Percentiles rank a stretch among this genome's conserved stretches.
These are phyloP conservation scores for Hymenoscyphus albidus DNA, from an alignment of 2,329 filamentous ascomycete genomes.

Conservation along the genomic window DNA sequence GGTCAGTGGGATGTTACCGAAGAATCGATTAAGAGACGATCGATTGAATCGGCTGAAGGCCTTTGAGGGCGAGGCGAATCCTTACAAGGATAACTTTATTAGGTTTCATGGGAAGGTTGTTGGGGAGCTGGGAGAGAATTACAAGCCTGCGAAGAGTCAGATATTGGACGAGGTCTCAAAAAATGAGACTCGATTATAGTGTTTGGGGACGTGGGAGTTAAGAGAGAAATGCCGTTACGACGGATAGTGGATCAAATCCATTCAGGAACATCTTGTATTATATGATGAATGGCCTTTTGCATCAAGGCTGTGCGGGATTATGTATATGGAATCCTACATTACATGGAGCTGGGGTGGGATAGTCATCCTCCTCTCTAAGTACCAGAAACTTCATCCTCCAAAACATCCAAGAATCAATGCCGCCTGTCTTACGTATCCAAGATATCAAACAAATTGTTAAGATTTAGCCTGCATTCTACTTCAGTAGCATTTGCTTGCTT, in stretches of 20 bases:
- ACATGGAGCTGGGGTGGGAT: not conserved
- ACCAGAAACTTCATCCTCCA: not conserved
- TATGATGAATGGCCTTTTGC: not conserved
- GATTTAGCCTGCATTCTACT: too few species aligned
- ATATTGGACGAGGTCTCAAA: not conserved
- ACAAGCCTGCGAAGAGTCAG: not conserved
- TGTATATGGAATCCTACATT: slow-evolving; percentile 1
- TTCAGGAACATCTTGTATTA: slow-evolving; percentile 2
- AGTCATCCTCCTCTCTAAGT: not conserved
- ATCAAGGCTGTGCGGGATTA: not conserved
- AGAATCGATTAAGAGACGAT: slow-evolving; percentile 88
- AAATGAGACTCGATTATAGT: not conserved
- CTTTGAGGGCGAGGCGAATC: slow-evolving; percentile 89
- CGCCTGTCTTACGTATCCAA: too few species aligned
- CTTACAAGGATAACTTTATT: slow-evolving; percentile 84
- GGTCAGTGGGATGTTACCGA: slow-evolving; percentile 95
- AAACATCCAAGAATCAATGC: not conserved
- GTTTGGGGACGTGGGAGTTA: not conserved
- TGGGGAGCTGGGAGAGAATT: not conserved
- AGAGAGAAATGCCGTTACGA: not conserved
- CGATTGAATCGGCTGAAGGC: slow-evolving; percentile 86
- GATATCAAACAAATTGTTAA: too few species aligned
- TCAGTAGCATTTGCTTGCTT: too few species aligned
- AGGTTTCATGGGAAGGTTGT: slow-evolving; percentile 56
- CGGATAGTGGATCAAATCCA: not conserved